A percentile compares a stretch with the other conserved stretches of the same genome.
Evolutionary conservation across 176 grass and related monocot genomes (phyloP).

Genomic region (Urochloa ruziziensis): DNA sequence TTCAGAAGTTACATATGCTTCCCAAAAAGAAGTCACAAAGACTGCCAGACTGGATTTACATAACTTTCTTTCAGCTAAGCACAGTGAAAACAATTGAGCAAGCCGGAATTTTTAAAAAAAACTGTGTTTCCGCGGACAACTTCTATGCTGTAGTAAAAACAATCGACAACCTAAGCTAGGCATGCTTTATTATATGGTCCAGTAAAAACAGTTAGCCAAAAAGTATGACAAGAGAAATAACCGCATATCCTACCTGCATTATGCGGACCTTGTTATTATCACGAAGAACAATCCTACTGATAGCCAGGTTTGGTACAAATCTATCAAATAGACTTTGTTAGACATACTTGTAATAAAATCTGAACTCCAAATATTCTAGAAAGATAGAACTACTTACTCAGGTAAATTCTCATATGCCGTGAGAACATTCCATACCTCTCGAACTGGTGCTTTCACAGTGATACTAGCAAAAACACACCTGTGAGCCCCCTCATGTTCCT

Average conservation of each 20-base stretch:
- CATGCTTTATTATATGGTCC: neutral
- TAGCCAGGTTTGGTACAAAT: constrained; percentile 97
- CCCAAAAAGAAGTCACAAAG: neutral
- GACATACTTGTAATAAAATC: constrained; percentile 26
- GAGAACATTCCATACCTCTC: constrained; percentile 93
- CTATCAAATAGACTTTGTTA: constrained; percentile 49
- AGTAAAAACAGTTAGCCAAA: neutral
- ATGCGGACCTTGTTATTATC: constrained; percentile 98
- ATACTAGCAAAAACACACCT: constrained; percentile 94
- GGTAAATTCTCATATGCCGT: constrained; percentile 88
- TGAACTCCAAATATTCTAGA: constrained; percentile 27
- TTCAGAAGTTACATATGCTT: constrained; percentile 10
- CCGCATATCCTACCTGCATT: constrained; percentile 65
- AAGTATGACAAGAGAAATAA: neutral
- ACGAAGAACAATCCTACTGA: constrained; percentile 83
- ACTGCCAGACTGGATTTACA: neutral
- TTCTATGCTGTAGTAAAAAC: neutral
- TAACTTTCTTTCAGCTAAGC: neutral
- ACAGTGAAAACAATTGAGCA: neutral
- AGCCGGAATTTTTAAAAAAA: neutral
- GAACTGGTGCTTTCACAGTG: constrained; percentile 88
- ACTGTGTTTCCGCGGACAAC: neutral
- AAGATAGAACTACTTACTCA: constrained; percentile 63
- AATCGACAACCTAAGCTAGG: neutral
- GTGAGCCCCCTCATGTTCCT: constrained; percentile 94